Percentiles rank a stretch among this genome's conserved stretches.
Conservation (phyloP, 2,329 filamentous ascomycete genomes). For the Pseudocercospora crystallina region DNA sequence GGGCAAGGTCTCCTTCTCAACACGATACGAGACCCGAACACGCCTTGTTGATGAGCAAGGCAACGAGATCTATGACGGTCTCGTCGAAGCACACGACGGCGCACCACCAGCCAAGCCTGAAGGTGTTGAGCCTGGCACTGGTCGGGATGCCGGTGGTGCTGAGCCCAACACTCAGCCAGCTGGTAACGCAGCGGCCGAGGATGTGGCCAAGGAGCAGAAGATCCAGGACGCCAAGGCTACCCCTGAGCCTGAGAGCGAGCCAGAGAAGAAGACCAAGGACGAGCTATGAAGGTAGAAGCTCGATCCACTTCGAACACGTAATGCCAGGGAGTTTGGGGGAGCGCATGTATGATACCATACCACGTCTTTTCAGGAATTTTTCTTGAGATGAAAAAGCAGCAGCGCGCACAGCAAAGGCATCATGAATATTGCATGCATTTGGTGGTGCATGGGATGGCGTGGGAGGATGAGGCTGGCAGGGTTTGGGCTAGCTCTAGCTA, state of each 20-base stretch:
- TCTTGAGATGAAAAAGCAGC: neutral
- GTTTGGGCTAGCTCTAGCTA: too few species aligned
- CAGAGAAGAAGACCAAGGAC: slow-evolving; percentile 24
- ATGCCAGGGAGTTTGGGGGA: too few species aligned
- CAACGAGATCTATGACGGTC: slow-evolving; percentile 65
- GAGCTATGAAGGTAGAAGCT: slow-evolving; percentile 22
- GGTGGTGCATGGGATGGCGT: too few species aligned
- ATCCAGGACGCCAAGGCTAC: slow-evolving; percentile 35
- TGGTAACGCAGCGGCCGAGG: slow-evolving; percentile 35
- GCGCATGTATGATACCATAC: neutral
- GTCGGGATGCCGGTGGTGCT: slow-evolving; percentile 37
- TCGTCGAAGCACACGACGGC: slow-evolving; percentile 49
- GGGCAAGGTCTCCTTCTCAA: slow-evolving; percentile 94
- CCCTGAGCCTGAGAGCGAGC: slow-evolving; percentile 26
- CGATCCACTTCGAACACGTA: too few species aligned
- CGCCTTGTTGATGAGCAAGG: slow-evolving; percentile 77
- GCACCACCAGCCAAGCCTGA: slow-evolving; percentile 19
- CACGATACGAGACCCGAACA: slow-evolving; percentile 91
- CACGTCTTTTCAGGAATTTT: neutral
- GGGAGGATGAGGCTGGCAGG: too few species aligned
- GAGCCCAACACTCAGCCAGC: slow-evolving; percentile 36
- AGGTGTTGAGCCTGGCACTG: slow-evolving; percentile 56
- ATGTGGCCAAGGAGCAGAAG: slow-evolving; percentile 47
- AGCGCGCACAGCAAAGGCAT: too few species aligned
- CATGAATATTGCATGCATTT: too few species aligned